Evolutionary conservation across 2,329 filamentous ascomycete genomes (phyloP).

Genomic region (Chalaropsis ovoidea): DNA sequence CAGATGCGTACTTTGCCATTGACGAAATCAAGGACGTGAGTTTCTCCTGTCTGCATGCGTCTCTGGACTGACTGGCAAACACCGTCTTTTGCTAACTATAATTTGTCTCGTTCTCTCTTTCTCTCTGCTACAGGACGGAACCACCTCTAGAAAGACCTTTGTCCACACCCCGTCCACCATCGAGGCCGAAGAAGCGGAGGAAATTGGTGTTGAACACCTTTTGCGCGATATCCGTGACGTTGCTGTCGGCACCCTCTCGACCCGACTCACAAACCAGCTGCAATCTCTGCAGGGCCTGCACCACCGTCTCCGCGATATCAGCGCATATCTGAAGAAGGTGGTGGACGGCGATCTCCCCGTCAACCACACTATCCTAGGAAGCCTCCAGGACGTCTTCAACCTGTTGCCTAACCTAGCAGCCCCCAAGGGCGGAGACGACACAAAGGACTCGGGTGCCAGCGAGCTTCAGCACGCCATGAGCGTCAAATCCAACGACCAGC

Average conservation of each 20-base stretch:
- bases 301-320: conserved; percentile 87
- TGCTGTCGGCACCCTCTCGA: conserved; percentile 90
- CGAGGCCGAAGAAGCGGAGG: conserved; percentile 96
- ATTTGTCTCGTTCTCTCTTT: neutral
- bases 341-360: conserved; percentile 85
- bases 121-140: conserved; percentile 65
- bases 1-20: conserved; percentile 96
- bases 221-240: conserved; percentile 97
- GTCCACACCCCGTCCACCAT: conserved; percentile 97
- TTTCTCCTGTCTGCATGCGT: neutral
- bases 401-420: conserved; percentile 91
- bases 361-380: conserved; percentile 94
- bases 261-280: conserved; percentile 92
- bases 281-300: conserved; percentile 95
- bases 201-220: conserved; percentile 96
- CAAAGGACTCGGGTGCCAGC: conserved; percentile 46
- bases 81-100: neutral
- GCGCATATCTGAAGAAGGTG: conserved; percentile 90
- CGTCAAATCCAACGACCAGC: conserved; percentile 97
- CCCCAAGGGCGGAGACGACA: conserved; percentile 56
- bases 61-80: too few species aligned
- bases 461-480: conserved; percentile 95
- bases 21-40: conserved; percentile 88
- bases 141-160: conserved; percentile 92
- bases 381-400: conserved; percentile 99